Conservation (phyloP, 148 eudicot genomes). For the Polygonum maritimum region DNA sequence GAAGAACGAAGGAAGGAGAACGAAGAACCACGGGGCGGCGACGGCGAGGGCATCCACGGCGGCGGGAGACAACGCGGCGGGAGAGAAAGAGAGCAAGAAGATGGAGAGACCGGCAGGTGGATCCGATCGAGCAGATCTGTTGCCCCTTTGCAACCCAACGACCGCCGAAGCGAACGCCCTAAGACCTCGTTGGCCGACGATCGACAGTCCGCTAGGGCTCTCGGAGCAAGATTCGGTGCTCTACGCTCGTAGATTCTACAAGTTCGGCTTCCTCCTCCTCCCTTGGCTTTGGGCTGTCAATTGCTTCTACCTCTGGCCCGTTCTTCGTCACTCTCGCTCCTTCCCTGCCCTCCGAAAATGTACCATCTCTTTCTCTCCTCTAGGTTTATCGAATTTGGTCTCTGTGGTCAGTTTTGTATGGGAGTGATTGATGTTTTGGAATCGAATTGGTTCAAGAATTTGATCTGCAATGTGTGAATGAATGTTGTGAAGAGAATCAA, state of each 20-base stretch:
- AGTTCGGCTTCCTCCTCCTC: slow-evolving; percentile 64
- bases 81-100: background rate
- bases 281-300: slow-evolving; percentile 87
- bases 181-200: slow-evolving; percentile 58
- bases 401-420: background rate
- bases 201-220: slow-evolving; percentile 77
- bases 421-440: background rate
- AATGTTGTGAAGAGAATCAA: background rate
- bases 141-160: slow-evolving; percentile 26
- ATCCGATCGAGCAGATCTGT: slow-evolving; percentile 19
- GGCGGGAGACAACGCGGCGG: too few species aligned
- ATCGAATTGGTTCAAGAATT: background rate
- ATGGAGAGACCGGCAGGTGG: slow-evolving; percentile 32
- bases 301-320: slow-evolving; percentile 96
- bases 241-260: slow-evolving; percentile 71
- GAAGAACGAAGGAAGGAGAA: too few species aligned
- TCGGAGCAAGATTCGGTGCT: slow-evolving; percentile 48
- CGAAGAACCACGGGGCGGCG: too few species aligned
- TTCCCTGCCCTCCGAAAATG: slow-evolving; percentile 50
- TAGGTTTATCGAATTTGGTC: background rate
- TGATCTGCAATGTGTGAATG: background rate
- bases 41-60: too few species aligned
- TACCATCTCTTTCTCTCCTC: slow-evolving; percentile 17
- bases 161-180: background rate
- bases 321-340: slow-evolving; percentile 41